Evolutionary conservation across 495 filamentous ascomycete genomes (phyloP), one percentile per base, ranked within the genome.

Genomic region (Neurospora sp.): DNA sequence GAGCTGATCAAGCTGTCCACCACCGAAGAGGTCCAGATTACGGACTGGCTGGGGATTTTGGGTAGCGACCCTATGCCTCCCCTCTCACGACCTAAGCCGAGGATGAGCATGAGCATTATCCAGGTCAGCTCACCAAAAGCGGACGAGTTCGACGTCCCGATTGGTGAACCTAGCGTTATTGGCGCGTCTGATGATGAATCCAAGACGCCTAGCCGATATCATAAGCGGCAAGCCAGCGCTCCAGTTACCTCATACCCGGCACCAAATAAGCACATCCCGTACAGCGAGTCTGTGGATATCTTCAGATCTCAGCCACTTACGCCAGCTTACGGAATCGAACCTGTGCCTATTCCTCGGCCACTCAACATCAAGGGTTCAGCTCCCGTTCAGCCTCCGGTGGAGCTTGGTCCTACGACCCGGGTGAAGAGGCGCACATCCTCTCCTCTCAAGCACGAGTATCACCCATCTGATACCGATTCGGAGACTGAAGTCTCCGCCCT

Each of bases 401-500:
- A 82, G 69, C 81, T 72, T 76, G 78, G 75, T 66, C 78, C 78
- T 74, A 75, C 77, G 6, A 69, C 79, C 35, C 84, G 83, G 37
- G 80, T 86, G 12, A 91, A 88, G 77, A 87, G 95, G 39, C 88
- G 93, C 7, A 92, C 90, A 37, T 98, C 96, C 5, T 98, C 96
- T 10, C 96, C 96, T 10, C 85, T 99, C 73, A 99, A 99, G 82
- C 96, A 98, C 77, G 94, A 99, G 83, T 99, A 97, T 77, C 92
- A 93, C 75, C 96, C 96, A 3, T 98, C 96, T 1, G 94, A 93
- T 48, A 89, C 81, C 0, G 85, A 84, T 2, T 86, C 85, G 1
- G 82, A 83, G 23, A 81, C 80, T 71, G 81, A 82, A 16, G 76
- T 89, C 70, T 92, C 92, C 0, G 76, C 79, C 16, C 80, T 74